A percentile compares a stretch with the other conserved stretches of the same genome.
Conservation (phyloP, 148 eudicot species). For the Rhododendron simsii region DNA sequence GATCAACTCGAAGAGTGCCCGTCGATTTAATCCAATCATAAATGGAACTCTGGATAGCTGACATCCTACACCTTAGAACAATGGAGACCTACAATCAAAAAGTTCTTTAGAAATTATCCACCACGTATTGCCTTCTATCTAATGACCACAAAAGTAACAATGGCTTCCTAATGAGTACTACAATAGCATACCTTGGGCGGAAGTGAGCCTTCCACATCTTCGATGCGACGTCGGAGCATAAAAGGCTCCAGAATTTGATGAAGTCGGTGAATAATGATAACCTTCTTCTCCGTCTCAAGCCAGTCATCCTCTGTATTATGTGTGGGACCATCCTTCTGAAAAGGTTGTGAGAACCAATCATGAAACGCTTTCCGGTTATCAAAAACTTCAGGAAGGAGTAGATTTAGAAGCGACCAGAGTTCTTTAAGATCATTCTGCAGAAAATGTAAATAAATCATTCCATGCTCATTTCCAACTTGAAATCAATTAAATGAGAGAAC, state of each 20-base stretch:
- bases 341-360: slow-evolving; percentile 97
- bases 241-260: slow-evolving; percentile 98
- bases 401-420: slow-evolving; percentile 92
- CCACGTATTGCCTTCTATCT: background rate
- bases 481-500: background rate
- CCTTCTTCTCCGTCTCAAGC: slow-evolving; percentile 98
- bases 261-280: slow-evolving; percentile 90
- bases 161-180: slow-evolving; percentile 29
- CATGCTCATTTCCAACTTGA: background rate
- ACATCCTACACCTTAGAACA: slow-evolving; percentile 88
- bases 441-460: background rate
- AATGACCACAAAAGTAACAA: background rate
- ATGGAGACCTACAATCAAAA: slow-evolving; percentile 65
- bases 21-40: slow-evolving; percentile 98
- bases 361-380: slow-evolving; percentile 94
- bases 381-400: slow-evolving; percentile 98
- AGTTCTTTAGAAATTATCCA: slow-evolving; percentile 24
- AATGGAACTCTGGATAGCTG: slow-evolving; percentile 79
- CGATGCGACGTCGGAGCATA: slow-evolving; percentile 95
- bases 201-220: slow-evolving; percentile 98
- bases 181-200: slow-evolving; percentile 76
- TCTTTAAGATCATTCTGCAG: slow-evolving; percentile 95
- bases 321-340: slow-evolving; percentile 73
- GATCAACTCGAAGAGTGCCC: slow-evolving; percentile 91
- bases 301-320: slow-evolving; percentile 92